Percentiles rank a stretch among this genome's conserved stretches.
Conservation (phyloP, 1,284 basidiomycete genomes). For the Trichosporon sp. region DNA sequence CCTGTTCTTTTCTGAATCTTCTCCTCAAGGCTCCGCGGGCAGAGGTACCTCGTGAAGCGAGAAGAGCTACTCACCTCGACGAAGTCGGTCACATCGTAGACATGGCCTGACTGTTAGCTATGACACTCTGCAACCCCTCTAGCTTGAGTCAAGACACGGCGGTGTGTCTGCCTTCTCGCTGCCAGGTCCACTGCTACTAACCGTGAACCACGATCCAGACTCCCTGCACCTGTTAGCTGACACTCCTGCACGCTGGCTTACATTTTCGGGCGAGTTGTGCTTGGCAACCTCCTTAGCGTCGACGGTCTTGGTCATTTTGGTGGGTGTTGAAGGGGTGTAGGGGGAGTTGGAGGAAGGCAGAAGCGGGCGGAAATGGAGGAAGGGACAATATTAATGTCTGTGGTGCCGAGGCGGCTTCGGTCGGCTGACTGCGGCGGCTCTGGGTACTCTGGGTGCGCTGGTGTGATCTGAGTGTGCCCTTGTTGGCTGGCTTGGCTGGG, state of each 20-base stretch:
- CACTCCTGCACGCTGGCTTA: constrained; percentile 25
- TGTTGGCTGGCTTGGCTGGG: background rate
- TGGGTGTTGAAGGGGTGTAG: constrained; percentile 8
- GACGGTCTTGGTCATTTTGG: constrained; percentile 44
- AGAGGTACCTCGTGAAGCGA: background rate
- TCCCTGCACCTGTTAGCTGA: constrained; percentile 58
- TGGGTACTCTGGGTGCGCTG: no score
- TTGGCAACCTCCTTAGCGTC: constrained; percentile 54
- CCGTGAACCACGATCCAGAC: constrained; percentile 91
- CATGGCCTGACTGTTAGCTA: constrained; percentile 59
- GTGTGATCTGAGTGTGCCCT: background rate
- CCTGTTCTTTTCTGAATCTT: no score
- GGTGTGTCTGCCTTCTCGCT: background rate
- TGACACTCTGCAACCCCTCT: no score
- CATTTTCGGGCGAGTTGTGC: constrained; percentile 54
- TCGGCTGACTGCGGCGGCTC: constrained; percentile 6
- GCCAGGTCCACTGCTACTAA: constrained; percentile 44
- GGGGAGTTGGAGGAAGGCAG: background rate
- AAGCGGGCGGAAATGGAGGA: background rate
- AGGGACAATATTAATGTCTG: background rate
- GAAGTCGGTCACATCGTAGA: constrained; percentile 77
- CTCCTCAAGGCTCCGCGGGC: no score
- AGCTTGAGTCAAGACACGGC: no score
- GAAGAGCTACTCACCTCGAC: constrained; percentile 61
- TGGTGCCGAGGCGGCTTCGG: constrained; percentile 19